Evolutionary conservation across 2,329 filamentous ascomycete genomes (phyloP), one percentile per base, ranked within the genome.

Genomic region (Penicillium sp.): DNA sequence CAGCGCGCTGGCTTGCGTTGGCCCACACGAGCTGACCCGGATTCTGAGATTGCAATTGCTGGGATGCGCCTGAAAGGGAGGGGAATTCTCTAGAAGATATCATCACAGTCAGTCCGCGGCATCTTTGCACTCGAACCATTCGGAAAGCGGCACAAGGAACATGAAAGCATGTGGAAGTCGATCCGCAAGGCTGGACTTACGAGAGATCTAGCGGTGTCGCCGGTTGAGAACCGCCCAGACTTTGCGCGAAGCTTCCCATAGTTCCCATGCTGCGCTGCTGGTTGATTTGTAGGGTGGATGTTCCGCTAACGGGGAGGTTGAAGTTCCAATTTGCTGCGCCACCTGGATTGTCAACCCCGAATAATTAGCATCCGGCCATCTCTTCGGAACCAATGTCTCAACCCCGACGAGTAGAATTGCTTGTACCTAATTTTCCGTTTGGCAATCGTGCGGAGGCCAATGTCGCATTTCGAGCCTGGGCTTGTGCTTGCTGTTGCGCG

Each of bases 291-390:
- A 78, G 62, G 38, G 72, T 72, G 45, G 74, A 72, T 38, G 74
- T 70, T 48, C 72, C 74, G 36, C 73, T 73, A 57, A 76, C 71
- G 29, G 76, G 74, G 39, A 74, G 63, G 33, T 74, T 75, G 57
- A 79, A 79, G 33, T 74, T 76, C 77, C 77, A 80, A 58, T 75
- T 75, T 46, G 75, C 70, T 54, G 72, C 73, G 53, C 69, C 73
- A 36, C 76, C 77, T 73, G 60, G 26, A 45, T 39, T 23, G 33
- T 45, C 25, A 30, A 27, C 32, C 30, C 41, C 38, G 27, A 27
- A 40, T 17, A 23, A 47, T 64, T 53, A 64, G 60, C 51, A 43
- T 49, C 44, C 30, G 36, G 39, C 32, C 25, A 45, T 26, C 23
- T 23, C 17, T 35, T 40, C 17, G 8, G 27, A 28, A 39, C 26